Percentiles rank a stretch among this genome's conserved stretches.
These are phyloP conservation scores for Umbellularia californica DNA, from an alignment of 164 flowering plant genomes.

Conservation along the genomic window DNA sequence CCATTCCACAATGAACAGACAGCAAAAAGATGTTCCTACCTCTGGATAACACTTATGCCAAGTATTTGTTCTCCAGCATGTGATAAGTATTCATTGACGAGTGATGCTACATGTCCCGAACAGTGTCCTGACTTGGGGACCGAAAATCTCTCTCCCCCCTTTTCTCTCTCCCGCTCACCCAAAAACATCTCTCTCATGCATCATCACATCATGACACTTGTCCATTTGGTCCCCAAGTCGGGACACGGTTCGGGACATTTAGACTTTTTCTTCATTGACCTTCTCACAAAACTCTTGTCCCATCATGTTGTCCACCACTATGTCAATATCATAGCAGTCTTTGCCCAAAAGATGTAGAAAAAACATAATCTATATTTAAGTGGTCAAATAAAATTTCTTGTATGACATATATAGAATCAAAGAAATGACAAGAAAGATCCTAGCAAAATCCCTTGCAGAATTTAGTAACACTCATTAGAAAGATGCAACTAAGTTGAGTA, in stretches of 20 bases:
- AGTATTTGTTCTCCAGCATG: constrained; percentile 53
- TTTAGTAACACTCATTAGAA: neutral
- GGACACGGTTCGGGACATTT: too few species aligned
- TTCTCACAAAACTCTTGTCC: constrained; percentile 85
- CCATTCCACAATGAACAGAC: neutral
- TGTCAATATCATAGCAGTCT: constrained; percentile 87
- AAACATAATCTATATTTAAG: neutral
- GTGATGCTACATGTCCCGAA: too few species aligned
- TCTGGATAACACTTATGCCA: constrained; percentile 61
- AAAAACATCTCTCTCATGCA: too few species aligned
- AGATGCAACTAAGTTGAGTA: neutral
- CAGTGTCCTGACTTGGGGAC: too few species aligned
- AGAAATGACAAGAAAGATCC: neutral
- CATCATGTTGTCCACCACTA: constrained; percentile 87
- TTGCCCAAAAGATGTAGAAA: constrained; percentile 76
- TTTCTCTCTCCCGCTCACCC: too few species aligned
- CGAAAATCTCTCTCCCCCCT: too few species aligned
- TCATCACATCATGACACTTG: too few species aligned
- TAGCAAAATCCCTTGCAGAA: neutral
- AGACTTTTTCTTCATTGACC: constrained; percentile 59
- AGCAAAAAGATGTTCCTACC: constrained; percentile 31
- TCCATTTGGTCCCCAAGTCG: too few species aligned
- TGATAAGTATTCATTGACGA: constrained; percentile 60
- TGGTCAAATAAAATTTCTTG: neutral
- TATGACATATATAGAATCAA: neutral